A percentile compares a stretch with the other conserved stretches of the same genome.
phyloP scores from a whole-genome alignment of 2,329 filamentous ascomycete genomes.

The Pseudogymnoascus sp. region DNA sequence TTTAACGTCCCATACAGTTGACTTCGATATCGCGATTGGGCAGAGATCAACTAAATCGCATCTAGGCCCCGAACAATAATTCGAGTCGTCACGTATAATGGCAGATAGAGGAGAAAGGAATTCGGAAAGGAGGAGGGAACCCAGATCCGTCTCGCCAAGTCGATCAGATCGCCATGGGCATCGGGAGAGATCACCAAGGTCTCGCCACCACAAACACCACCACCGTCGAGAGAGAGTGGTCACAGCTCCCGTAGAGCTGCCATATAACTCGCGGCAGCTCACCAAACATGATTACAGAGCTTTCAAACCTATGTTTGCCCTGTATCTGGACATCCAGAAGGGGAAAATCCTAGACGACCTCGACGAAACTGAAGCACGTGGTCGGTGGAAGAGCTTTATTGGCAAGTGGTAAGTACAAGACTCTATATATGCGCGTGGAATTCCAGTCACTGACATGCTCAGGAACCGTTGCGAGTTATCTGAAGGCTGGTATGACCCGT shows the following conservation, averaged over 20 bases:
- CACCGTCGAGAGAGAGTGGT: conserved; percentile 23
- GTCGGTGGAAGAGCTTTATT: conserved; percentile 90
- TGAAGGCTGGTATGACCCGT: conserved; percentile 88
- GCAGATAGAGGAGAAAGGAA: conserved; percentile 1
- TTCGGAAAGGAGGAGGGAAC: background rate
- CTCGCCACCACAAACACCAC: conserved; percentile 30
- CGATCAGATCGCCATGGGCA: conserved; percentile 6
- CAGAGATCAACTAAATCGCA: background rate
- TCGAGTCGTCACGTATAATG: background rate
- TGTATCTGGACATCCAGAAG: conserved; percentile 87
- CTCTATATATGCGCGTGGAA: background rate
- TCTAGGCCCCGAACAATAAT: background rate
- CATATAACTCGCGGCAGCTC: conserved; percentile 57
- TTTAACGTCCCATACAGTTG: background rate
- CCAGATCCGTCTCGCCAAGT: background rate
- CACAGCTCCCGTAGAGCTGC: conserved; percentile 37
- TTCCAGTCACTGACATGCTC: conserved; percentile 36
- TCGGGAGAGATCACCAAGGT: background rate
- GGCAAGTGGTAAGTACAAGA: conserved; percentile 61
- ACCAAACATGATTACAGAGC: conserved; percentile 58
- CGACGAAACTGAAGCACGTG: conserved; percentile 65
- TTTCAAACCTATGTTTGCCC: conserved; percentile 66
- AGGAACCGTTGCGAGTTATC: conserved; percentile 80
- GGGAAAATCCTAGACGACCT: conserved; percentile 59
- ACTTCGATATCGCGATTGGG: background rate